Base-by-base conservation (phyloP, 305 asterid genomes). In the Rubia tinctorum region DNA sequence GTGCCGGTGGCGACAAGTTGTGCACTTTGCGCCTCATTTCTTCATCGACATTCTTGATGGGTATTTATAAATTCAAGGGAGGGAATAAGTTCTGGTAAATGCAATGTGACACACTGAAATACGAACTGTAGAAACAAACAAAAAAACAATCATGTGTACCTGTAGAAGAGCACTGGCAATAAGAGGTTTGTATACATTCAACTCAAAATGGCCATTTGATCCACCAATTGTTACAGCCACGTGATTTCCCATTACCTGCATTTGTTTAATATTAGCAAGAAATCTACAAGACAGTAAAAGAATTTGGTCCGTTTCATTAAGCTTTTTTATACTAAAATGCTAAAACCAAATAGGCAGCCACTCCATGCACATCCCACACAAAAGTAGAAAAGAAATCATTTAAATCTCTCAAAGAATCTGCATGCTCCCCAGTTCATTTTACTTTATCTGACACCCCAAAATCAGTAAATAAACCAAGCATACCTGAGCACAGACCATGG, bases 401-500 rank as follows among this genome's bases (percentile, higher is more conserved):
- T 23, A 15, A 23, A 76, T 58, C 25, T 76, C 62, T 58, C 45
- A 7, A 45, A 25, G n/a, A 10, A 53, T 18, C 42, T 39, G 42
- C 15, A 13, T 63, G 73, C 58, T 37, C 43, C 53, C 60, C 60
- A 51, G 23, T 23, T 42, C 73, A 37, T 23, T 64, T 72, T 62
- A 47, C 47, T 65, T 25, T 40, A 23, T 47, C 60, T 58, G n/a
- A 72, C 22, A 47, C 30, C 17, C 30, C 17, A 11, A 58, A 73
- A 49, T 47, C 60, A 65, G 73, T 22, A 42, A 40, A 55, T 73
- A 49, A 65, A 47, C 27, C 56, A 23, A 71, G 58, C 53, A 72
- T 84, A 93, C 98, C 97, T 93, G 96, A 76, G 98, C 93, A 61
- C 97, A 93, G 79, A 93, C 97, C 97, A 91, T 89, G 20, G 98